These are phyloP conservation scores for Sugiyamaella boreocaroliniensis DNA, from an alignment of 805 yeast species.

Conservation along the genomic window DNA sequence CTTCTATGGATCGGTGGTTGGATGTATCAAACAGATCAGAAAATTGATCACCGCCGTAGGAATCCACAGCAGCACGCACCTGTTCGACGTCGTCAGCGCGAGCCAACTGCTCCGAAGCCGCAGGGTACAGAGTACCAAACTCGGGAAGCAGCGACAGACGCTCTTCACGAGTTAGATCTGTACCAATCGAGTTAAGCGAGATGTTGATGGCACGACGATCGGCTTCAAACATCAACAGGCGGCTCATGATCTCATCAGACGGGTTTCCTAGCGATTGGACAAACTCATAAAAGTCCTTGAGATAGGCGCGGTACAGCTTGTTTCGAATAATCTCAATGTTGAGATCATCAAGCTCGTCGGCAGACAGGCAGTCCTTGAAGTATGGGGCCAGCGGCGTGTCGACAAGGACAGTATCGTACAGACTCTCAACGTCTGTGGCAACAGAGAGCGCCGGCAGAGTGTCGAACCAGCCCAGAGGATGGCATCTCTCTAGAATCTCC, in stretches of 20 bases:
- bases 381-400: conserved; percentile 98
- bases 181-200: conserved; percentile 78
- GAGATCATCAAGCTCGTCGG: conserved; percentile 85
- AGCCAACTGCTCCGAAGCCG: conserved; percentile 62
- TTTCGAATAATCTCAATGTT: conserved; percentile 94
- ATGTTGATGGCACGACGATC: conserved; percentile 93
- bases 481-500: conserved; percentile 85
- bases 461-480: conserved; percentile 98
- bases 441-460: conserved; percentile 91
- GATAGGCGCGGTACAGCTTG: conserved; percentile 83
- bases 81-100: conserved; percentile 81
- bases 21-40: conserved; percentile 42
- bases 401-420: conserved; percentile 84
- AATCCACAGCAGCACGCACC: conserved; percentile 41
- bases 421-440: conserved; percentile 90
- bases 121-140: conserved; percentile 79
- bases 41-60: conserved; percentile 24
- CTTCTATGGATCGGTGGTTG: conserved; percentile 65
- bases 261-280: conserved; percentile 63
- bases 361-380: conserved; percentile 78
- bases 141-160: conserved; percentile 68
- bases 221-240: conserved; percentile 81
- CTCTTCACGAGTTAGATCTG: conserved; percentile 70
- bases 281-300: conserved; percentile 77
- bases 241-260: conserved; percentile 71